Evolutionary conservation across 345 rosid genomes (phyloP), one percentile per base, ranked within the genome.

Genomic region (Noccaea bulbosa): DNA sequence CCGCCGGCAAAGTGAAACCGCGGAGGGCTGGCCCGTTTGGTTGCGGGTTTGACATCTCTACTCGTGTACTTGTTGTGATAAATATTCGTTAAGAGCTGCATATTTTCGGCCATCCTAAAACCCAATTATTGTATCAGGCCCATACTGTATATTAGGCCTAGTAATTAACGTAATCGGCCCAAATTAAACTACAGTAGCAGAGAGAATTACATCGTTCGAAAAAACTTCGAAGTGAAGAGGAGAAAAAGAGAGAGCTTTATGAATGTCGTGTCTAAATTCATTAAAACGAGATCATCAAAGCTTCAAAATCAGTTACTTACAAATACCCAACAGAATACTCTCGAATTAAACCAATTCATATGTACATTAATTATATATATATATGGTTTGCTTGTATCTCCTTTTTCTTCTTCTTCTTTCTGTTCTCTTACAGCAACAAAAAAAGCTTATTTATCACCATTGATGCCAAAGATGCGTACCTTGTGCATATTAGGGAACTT

Each of bases 401-500:
- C 24, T 8, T 43, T 63, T 39, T 24, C 54, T 33, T 74, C 62
- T 45, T 45, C 57, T 66, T 40, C 63, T 7, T 12, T 9, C 7
- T 27, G 34, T 74, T 74, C 62, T 50, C 49, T 59, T 59, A 27
- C 44, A 44, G 4, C 27, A 37, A 54, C 2, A 35, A 33, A 17
- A 33, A 17, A 37, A 33, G 5, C 59, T 87, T 81, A 90, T 74
- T 49, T 84, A 62, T 89, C 97, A 30, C 78, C 92, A 70, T 94
- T 92, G 81, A 95, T 95, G 75, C 99, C 99, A 62, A 95, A 95
- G 75, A 95, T 95, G 53, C 99, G 91, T 45, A 95, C 99, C 80
- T 92, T 92, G 88, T 95, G 99, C 99, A 95, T 95, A 58, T 95
- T 87, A 11, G 96, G 98, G 80, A 95, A 95, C 87, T 95, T 95